These are phyloP conservation scores for Myrica gale DNA, from an alignment of 306 rosid species.

Conservation along the genomic window DNA sequence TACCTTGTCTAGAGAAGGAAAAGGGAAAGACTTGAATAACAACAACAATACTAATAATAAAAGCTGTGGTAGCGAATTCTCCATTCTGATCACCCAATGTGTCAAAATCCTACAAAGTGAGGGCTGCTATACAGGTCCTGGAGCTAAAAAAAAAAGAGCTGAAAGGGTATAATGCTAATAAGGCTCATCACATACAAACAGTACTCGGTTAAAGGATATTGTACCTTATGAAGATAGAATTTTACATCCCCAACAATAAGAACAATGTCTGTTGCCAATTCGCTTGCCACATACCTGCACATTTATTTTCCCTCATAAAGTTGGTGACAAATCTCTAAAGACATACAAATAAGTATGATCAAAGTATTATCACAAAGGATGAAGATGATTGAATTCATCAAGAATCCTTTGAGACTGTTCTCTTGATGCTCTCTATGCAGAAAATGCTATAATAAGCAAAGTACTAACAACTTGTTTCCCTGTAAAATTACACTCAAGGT, in stretches of 20 bases:
- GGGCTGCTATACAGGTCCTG: not conserved
- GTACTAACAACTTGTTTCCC: not conserved
- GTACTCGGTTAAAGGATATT: conserved; percentile 21
- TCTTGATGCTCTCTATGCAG: not conserved
- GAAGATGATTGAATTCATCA: not conserved
- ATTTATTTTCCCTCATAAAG: conserved; percentile 20
- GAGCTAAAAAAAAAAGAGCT: conserved; percentile 2
- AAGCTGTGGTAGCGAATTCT: not conserved
- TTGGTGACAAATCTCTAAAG: conserved; percentile 6
- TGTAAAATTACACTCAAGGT: not conserved
- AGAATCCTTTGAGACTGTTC: not conserved
- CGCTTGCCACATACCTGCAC: conserved; percentile 86
- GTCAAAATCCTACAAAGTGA: not conserved
- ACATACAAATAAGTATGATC: conserved; percentile 11
- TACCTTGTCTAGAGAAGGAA: not conserved
- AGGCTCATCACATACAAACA: conserved; percentile 5
- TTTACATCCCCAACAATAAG: conserved; percentile 62
- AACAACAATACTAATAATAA: not conserved
- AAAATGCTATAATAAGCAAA: not conserved
- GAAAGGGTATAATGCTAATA: not conserved
- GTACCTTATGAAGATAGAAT: conserved; percentile 87
- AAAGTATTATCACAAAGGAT: not conserved
- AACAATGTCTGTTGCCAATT: conserved; percentile 70
- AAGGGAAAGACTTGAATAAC: not conserved
- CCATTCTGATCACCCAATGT: not conserved